Conservation (phyloP, 345 rosid genomes). For the Chamaenerion angustifolium region DNA sequence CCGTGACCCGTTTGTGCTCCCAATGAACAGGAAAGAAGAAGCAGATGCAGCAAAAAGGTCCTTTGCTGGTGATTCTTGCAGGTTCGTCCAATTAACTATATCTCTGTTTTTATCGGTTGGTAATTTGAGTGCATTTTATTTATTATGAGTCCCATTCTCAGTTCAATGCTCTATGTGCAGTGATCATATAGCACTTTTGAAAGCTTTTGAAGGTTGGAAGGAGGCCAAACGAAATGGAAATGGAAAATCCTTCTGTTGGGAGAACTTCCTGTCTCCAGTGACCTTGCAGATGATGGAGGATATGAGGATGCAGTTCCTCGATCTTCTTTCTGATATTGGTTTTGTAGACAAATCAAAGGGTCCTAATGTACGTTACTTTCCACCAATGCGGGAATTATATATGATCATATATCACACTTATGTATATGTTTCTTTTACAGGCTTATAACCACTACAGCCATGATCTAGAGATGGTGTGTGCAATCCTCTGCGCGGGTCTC, state of each 20-base stretch:
- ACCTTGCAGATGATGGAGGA: constrained; percentile 92
- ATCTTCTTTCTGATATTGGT: constrained; percentile 73
- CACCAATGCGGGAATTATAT: too few species aligned
- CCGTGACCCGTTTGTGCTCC: constrained; percentile 88
- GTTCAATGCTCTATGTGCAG: constrained; percentile 26
- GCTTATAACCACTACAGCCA: constrained; percentile 71
- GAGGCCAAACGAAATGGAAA: constrained; percentile 57
- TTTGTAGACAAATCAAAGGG: constrained; percentile 82
- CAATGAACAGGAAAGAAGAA: constrained; percentile 64
- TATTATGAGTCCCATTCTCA: background rate
- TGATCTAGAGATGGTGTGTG: constrained; percentile 80
- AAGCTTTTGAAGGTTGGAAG: constrained; percentile 76
- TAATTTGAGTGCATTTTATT: background rate
- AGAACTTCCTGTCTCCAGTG: constrained; percentile 59
- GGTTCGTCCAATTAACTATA: constrained; percentile 23
- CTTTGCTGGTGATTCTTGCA: constrained; percentile 94
- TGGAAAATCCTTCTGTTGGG: constrained; percentile 77
- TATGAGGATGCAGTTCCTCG: constrained; percentile 86
- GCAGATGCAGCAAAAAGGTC: constrained; percentile 84
- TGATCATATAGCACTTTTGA: constrained; percentile 91
- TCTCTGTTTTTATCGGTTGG: background rate
- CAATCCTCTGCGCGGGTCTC: constrained; percentile 87
- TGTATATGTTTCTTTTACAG: too few species aligned
- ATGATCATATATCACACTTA: too few species aligned
- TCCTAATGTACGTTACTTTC: constrained; percentile 60